A percentile compares a stretch with the other conserved stretches of the same genome.
Conservation (phyloP, 176 grass and related monocot species). For the Eleusine indica region DNA sequence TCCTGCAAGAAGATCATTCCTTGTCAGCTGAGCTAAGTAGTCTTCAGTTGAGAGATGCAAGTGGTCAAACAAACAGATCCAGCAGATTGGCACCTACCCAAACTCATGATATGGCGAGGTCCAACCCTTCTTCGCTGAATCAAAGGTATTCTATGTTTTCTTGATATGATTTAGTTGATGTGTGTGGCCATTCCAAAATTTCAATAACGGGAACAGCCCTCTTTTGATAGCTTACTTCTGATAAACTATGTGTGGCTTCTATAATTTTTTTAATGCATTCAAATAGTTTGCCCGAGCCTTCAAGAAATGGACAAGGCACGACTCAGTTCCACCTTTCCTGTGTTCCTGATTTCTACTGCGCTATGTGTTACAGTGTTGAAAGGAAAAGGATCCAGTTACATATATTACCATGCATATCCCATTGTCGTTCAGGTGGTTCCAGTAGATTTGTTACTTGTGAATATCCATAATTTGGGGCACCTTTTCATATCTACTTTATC, state of each 20-base stretch:
- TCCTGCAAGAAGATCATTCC: conserved; percentile 85
- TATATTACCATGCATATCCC: conserved; percentile 6
- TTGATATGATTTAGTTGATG: conserved; percentile 15
- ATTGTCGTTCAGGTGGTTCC: background rate
- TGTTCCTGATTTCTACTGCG: conserved; percentile 29
- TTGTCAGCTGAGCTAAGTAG: conserved; percentile 59
- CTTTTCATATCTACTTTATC: conserved; percentile 11
- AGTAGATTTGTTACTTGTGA: conserved; percentile 16
- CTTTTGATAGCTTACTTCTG: background rate
- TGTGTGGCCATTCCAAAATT: background rate
- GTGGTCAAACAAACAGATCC: conserved; percentile 48
- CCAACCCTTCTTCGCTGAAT: conserved; percentile 57
- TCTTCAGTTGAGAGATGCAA: conserved; percentile 51
- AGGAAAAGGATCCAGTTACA: conserved; percentile 21
- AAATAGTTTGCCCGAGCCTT: background rate
- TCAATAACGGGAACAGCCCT: conserved; percentile 7
- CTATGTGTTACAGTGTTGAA: conserved; percentile 16
- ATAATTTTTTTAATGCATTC: background rate
- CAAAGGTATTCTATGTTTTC: conserved; percentile 60
- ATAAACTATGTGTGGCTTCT: background rate
- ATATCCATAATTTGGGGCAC: background rate
- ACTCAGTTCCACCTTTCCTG: background rate
- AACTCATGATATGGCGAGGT: conserved; percentile 55
- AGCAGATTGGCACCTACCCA: conserved; percentile 55
- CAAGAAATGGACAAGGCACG: conserved; percentile 5